Evolutionary conservation across 2,329 filamentous ascomycete species (phyloP).

Genomic region (Aspergillus quadrilineatus): DNA sequence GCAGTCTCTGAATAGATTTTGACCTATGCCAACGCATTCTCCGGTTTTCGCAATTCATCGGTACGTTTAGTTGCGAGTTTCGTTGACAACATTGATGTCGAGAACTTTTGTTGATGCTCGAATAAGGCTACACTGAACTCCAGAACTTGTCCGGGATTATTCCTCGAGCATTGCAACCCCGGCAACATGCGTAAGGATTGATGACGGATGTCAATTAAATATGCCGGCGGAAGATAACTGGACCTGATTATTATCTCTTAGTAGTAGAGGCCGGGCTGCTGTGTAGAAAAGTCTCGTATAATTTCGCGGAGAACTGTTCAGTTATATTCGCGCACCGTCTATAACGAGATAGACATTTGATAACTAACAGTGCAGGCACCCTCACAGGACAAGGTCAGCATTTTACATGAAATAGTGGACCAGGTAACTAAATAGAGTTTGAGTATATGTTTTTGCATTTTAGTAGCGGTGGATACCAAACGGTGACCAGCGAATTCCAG

Average conservation of each 20-base stretch:
- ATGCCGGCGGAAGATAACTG: slow-evolving; percentile 86
- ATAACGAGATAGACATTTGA: neutral
- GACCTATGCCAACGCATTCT: slow-evolving; percentile 64
- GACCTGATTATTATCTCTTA: slow-evolving; percentile 57
- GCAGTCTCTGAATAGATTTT: slow-evolving; percentile 65
- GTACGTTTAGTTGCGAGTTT: slow-evolving; percentile 83
- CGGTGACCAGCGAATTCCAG: slow-evolving; percentile 59
- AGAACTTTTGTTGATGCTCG: slow-evolving; percentile 70
- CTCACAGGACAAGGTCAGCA: slow-evolving; percentile 55
- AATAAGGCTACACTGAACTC: slow-evolving; percentile 71
- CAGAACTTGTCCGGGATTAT: slow-evolving; percentile 73
- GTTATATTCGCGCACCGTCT: neutral
- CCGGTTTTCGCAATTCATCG: slow-evolving; percentile 74
- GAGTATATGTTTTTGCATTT: slow-evolving; percentile 35
- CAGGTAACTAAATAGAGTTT: slow-evolving; percentile 36
- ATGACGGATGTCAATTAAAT: slow-evolving; percentile 92
- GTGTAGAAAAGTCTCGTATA: slow-evolving; percentile 74
- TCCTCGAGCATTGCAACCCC: slow-evolving; percentile 71
- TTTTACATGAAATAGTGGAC: neutral
- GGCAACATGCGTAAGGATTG: slow-evolving; percentile 70
- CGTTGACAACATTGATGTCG: slow-evolving; percentile 78
- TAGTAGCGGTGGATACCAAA: slow-evolving; percentile 22
- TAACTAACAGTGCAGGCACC: slow-evolving; percentile 73
- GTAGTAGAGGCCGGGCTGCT: slow-evolving; percentile 64
- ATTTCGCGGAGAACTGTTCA: slow-evolving; percentile 61